phyloP scores from a whole-genome alignment of 2,329 filamentous ascomycete species.

The Exophiala viscosa region DNA sequence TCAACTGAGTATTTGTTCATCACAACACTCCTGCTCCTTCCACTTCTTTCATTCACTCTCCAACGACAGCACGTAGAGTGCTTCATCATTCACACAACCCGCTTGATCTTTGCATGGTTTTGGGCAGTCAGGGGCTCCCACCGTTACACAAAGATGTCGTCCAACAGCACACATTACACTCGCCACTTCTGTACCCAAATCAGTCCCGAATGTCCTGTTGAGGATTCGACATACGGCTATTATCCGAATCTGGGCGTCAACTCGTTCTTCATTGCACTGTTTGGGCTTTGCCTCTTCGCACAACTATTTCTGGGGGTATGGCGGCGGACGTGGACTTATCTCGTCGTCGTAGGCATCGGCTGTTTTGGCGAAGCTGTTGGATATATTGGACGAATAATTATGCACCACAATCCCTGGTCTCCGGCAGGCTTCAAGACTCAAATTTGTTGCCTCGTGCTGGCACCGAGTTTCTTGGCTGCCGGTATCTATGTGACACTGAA shows the following conservation, averaged over 20 bases:
- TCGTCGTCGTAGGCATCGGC: constrained; percentile 46
- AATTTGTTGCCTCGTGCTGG: constrained; percentile 55
- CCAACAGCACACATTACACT: constrained; percentile 8
- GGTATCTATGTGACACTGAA: constrained; percentile 57
- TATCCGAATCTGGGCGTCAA: constrained; percentile 52
- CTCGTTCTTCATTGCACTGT: constrained; percentile 53
- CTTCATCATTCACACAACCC: background rate
- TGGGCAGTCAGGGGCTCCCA: background rate
- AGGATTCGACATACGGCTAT: constrained; percentile 52
- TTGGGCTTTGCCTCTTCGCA: constrained; percentile 46
- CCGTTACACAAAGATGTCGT: constrained; percentile 6
- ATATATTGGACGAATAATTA: constrained; percentile 54
- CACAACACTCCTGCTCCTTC: too few species aligned
- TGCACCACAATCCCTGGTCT: constrained; percentile 53
- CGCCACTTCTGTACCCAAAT: constrained; percentile 34
- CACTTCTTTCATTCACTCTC: background rate
- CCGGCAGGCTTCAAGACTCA: constrained; percentile 48
- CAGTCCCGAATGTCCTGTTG: constrained; percentile 41
- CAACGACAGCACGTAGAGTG: too few species aligned
- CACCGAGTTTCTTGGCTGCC: constrained; percentile 54
- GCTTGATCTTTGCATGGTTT: background rate
- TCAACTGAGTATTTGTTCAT: too few species aligned
- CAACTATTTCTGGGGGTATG: constrained; percentile 50
- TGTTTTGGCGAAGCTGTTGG: constrained; percentile 53
- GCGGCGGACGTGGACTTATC: constrained; percentile 55